Percentiles rank a stretch among this genome's conserved stretches.
Evolutionary conservation across 192 early-diverging fungal genomes (phyloP).

Genomic region (Hyaloraphidium curvatum): DNA sequence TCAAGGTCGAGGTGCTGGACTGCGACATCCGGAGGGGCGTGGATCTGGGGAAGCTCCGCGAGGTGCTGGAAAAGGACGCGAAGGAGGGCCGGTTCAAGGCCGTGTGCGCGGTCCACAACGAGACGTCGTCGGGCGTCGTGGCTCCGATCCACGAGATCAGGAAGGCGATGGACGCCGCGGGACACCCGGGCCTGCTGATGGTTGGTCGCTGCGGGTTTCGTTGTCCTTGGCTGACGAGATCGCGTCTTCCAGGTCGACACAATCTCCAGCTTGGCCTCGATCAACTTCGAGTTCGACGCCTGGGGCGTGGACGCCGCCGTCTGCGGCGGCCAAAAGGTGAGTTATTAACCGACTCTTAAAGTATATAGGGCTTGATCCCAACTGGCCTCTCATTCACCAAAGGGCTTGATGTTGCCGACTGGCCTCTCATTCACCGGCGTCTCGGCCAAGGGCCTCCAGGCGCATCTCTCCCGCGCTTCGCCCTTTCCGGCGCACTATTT

Average conservation of each 20-base stretch:
- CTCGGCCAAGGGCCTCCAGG: not conserved
- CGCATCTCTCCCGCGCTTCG: not conserved
- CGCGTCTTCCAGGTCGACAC: conserved; percentile 1
- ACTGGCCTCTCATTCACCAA: not conserved
- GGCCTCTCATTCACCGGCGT: not conserved
- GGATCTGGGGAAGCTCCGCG: not conserved
- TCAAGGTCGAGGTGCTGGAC: not conserved
- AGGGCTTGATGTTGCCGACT: not conserved
- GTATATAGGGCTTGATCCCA: not conserved
- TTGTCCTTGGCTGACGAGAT: no score
- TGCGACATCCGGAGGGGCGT: not conserved
- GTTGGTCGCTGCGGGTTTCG: no score
- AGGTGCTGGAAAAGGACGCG: not conserved
- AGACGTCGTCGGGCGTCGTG: not conserved
- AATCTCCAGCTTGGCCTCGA: not conserved
- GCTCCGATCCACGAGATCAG: not conserved
- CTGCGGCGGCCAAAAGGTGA: not conserved
- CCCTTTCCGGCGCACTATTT: not conserved
- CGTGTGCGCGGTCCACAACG: conserved; percentile 4
- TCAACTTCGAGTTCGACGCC: not conserved
- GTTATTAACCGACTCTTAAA: no score
- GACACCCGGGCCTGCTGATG: not conserved
- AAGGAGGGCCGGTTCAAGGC: not conserved
- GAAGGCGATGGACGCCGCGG: conserved; percentile 1
- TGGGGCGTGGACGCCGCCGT: not conserved